Base-by-base conservation (phyloP, 1,284 basidiomycete genomes). In the Exobasidium rhododendri region DNA sequence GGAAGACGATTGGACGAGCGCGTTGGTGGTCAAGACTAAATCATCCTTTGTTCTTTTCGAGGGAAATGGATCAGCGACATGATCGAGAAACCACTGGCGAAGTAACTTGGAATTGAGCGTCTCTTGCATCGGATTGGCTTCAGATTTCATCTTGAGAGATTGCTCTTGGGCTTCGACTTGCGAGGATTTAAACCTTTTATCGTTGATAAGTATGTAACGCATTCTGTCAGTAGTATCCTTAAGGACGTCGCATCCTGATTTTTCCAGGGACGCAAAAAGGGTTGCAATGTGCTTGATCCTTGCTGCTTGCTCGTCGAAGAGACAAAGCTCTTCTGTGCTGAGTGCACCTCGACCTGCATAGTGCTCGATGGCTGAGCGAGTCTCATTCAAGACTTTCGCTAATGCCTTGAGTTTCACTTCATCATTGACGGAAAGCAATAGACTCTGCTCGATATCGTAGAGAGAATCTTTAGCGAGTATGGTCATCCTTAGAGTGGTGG, bases 21-120 rank as follows among this genome's bases (percentile, higher is more conserved):
- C 40, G 46, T 76, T 77, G 6, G 71, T 75, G 11, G 60, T 14
- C 0, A 22, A 20, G 24, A 73, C 62, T 30, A 79, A 63, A 0
- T 54, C 55, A 7, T 69, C 50, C 58, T 78, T 78, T 26, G 68
- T 65, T 28, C 50, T 46, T 30, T 61, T 59, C 3, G 61, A 40
- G 0, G 74, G 75, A 47, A 72, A 79, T 3, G 77, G 77, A 31
- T 67, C 47, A 26, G 63, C 63, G 14, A 79, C 46, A 30, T 70
- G 63, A 1, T 63, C 56, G 29, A 73, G 64, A 32, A 77, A 73
- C 64, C 70, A 76, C 13, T 62, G 67, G 1, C 77, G 75, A 63
- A 79, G 70, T 22, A 66, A 32, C 29, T 58, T 13, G 4, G 69
- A 56, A 44, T 70, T 69, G 35, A 70, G 59, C 17, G 47, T 24